Conservation (phyloP, 192 early-diverging fungal species). For the Coemansia sp. region DNA sequence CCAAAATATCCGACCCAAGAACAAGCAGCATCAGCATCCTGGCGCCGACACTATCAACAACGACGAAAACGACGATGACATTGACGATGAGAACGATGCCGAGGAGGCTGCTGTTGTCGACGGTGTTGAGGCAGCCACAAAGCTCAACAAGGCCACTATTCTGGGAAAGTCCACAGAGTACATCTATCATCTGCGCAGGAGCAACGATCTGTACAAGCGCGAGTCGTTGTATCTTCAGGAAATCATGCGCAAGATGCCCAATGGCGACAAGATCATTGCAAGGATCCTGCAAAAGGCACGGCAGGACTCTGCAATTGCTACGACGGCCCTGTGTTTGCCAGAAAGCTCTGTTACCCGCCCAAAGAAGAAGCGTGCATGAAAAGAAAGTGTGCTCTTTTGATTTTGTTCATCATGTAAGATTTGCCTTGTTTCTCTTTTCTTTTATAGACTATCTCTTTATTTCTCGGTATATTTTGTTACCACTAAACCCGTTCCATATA, state of each 20-base stretch:
- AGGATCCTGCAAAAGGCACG: conserved; percentile 25
- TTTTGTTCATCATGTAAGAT: conserved; percentile 4
- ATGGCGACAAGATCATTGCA: conserved; percentile 28
- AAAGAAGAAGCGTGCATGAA: conserved; percentile 19
- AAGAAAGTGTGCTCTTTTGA: background rate
- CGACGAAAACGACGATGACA: conserved; percentile 46
- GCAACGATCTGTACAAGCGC: conserved; percentile 43
- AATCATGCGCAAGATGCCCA: conserved; percentile 30
- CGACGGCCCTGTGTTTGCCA: conserved; percentile 27
- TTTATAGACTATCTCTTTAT: background rate
- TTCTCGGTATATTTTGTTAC: background rate
- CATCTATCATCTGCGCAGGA: conserved; percentile 61
- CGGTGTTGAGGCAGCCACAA: conserved; percentile 80
- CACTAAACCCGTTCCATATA: too few species aligned
- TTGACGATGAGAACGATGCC: conserved; percentile 41
- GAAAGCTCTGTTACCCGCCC: conserved; percentile 20
- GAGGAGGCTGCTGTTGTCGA: conserved; percentile 61
- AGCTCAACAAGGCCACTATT: conserved; percentile 94
- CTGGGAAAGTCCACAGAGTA: conserved; percentile 91
- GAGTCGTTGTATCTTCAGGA: conserved; percentile 44
- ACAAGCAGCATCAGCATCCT: conserved; percentile 35
- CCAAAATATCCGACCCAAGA: conserved; percentile 48
- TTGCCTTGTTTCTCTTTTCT: background rate
- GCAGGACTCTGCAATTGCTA: conserved; percentile 31
- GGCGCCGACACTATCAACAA: conserved; percentile 45